A percentile compares a stretch with the other conserved stretches of the same genome.
These are phyloP conservation scores for Curvularia eragrostidis DNA, from an alignment of 2,329 filamentous ascomycete genomes.

Conservation along the genomic window DNA sequence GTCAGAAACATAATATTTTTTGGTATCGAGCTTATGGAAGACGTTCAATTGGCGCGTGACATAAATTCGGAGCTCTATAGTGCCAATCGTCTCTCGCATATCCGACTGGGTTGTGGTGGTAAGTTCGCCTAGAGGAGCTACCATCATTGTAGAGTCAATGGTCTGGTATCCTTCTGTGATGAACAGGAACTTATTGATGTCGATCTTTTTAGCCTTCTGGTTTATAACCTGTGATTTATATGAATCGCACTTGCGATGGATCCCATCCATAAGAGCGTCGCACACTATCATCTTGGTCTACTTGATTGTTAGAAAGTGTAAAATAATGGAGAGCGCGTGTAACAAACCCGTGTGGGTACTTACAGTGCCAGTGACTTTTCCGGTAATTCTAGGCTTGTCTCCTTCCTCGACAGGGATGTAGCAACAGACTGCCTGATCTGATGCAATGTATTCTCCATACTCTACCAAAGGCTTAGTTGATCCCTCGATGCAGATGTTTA, in stretches of 20 bases:
- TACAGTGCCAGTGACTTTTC: conserved; percentile 44
- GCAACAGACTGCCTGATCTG: conserved; percentile 42
- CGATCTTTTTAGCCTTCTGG: conserved; percentile 30
- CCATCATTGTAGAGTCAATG: conserved; percentile 91
- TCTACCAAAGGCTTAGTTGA: conserved; percentile 38
- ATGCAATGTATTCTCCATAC: conserved; percentile 41
- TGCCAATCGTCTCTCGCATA: conserved; percentile 32
- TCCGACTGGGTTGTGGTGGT: conserved; percentile 13
- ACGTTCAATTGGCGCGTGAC: conserved; percentile 31
- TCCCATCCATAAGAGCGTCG: conserved; percentile 50
- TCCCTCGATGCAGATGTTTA: conserved; percentile 35
- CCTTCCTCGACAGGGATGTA: conserved; percentile 47
- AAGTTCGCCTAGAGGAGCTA: conserved; percentile 68
- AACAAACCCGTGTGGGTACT: neutral
- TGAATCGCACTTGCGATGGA: conserved; percentile 32
- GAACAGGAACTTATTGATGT: conserved; percentile 28
- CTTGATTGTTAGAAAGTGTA: conserved; percentile 1
- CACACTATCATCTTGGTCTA: conserved; percentile 37
- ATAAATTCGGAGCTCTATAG: conserved; percentile 43
- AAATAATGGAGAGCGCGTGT: neutral
- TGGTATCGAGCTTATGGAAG: conserved; percentile 17
- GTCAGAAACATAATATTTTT: conserved; percentile 21
- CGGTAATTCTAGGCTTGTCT: conserved; percentile 41
- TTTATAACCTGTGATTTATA: conserved; percentile 19
- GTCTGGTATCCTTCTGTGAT: conserved; percentile 50